These are phyloP conservation scores for Phytophthora hybrid DNA, from an alignment of 352 stramenopile genomes.

Conservation along the genomic window DNA sequence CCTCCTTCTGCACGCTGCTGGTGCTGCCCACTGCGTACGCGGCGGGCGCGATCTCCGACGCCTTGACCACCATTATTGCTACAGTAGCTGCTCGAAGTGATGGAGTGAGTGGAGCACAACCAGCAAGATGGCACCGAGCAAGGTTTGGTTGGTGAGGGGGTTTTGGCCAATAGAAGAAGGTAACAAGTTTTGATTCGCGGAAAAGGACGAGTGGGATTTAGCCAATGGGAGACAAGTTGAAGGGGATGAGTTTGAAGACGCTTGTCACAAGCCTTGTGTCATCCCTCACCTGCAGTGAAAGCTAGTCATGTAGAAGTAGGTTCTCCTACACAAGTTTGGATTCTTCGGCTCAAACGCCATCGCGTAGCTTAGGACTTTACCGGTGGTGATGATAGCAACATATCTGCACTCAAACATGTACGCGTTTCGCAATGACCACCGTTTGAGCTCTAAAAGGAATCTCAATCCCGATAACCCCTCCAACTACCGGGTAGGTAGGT, in stretches of 20 bases:
- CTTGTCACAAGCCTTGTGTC: too few relatives aligned
- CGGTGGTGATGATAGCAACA: too few relatives aligned
- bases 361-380: too few relatives aligned
- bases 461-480: too few relatives aligned
- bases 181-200: background rate
- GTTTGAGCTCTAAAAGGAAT: too few relatives aligned
- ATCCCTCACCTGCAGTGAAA: too few relatives aligned
- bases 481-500: too few relatives aligned
- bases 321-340: too few relatives aligned
- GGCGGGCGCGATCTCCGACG: conserved; percentile 82
- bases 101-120: conserved; percentile 25
- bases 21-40: conserved; percentile 69
- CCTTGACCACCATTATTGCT: conserved; percentile 74
- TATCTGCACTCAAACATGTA: too few relatives aligned
- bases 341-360: too few relatives aligned
- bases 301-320: too few relatives aligned
- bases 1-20: conserved; percentile 79
- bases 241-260: background rate
- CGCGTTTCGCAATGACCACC: too few relatives aligned
- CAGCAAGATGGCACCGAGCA: background rate
- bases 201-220: background rate
- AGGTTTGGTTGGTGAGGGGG: background rate
- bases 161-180: background rate
- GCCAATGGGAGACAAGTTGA: background rate
- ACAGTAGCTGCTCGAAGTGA: background rate